Percentiles rank a stretch among this genome's conserved stretches.
These are phyloP conservation scores for Fusarium tjaetaba DNA, from an alignment of 2,329 filamentous ascomycete genomes.

Conservation along the genomic window DNA sequence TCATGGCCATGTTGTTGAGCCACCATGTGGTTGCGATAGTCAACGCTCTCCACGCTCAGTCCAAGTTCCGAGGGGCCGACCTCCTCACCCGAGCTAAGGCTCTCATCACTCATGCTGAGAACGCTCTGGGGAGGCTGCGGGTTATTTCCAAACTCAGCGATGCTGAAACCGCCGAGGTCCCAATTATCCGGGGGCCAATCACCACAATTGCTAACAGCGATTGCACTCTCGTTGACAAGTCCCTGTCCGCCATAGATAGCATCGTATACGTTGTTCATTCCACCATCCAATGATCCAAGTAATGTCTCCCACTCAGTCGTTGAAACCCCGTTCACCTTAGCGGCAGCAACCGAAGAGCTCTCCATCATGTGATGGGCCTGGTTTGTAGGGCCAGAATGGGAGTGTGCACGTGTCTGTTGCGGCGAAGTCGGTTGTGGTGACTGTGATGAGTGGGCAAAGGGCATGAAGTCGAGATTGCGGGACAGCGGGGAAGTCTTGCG, in stretches of 20 bases:
- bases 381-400: constrained; percentile 32
- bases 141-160: constrained; percentile 58
- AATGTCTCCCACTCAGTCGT: constrained; percentile 84
- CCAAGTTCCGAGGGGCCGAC: constrained; percentile 58
- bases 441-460: constrained; percentile 57
- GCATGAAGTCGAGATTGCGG: constrained; percentile 68
- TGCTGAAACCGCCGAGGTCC: constrained; percentile 62
- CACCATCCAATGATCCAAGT: constrained; percentile 81
- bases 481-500: constrained; percentile 31
- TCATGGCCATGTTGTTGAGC: constrained; percentile 30
- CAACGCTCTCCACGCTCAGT: constrained; percentile 52
- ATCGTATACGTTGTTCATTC: constrained; percentile 84
- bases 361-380: constrained; percentile 44
- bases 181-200: constrained; percentile 69
- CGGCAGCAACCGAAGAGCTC: constrained; percentile 27
- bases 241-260: constrained; percentile 78
- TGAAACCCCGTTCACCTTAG: constrained; percentile 60
- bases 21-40: constrained; percentile 47
- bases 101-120: constrained; percentile 67
- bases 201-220: constrained; percentile 52
- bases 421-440: constrained; percentile 63
- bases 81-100: constrained; percentile 66
- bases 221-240: constrained; percentile 57
- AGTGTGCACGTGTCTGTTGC: constrained; percentile 54
- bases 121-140: constrained; percentile 61